Conservation (phyloP, 805 yeast genomes). For the Lipomyces yamadae region DNA sequence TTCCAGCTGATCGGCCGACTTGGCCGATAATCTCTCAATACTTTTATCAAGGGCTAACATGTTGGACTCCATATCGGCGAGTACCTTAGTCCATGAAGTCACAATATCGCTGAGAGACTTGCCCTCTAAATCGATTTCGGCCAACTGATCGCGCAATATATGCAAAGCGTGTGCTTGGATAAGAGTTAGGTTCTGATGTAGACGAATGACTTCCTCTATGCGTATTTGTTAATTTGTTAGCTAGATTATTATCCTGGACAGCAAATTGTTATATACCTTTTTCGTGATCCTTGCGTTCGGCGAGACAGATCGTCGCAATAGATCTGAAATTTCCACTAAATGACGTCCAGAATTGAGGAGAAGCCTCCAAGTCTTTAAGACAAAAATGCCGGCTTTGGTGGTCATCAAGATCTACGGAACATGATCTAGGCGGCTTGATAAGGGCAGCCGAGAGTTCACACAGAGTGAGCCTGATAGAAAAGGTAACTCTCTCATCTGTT, state of each 20-base stretch:
- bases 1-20: neutral
- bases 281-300: constrained; percentile 29
- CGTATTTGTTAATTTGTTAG: neutral
- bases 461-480: constrained; percentile 33
- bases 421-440: constrained; percentile 21
- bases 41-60: neutral
- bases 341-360: constrained; percentile 40
- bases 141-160: constrained; percentile 13
- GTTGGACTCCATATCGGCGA: constrained; percentile 6
- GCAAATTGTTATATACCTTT: constrained; percentile 11
- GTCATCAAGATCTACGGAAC: constrained; percentile 7
- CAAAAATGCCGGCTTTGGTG: constrained; percentile 18
- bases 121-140: constrained; percentile 9
- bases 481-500: constrained; percentile 26
- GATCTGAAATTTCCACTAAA: constrained; percentile 39
- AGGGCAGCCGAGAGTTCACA: constrained; percentile 36
- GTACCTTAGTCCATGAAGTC: constrained; percentile 5
- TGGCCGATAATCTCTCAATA: neutral
- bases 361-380: constrained; percentile 19
- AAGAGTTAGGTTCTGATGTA: constrained; percentile 27
- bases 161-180: constrained; percentile 21
- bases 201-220: constrained; percentile 21
- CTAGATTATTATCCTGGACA: neutral
- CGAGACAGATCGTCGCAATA: constrained; percentile 30
- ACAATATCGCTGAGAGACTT: neutral